Evolutionary conservation across 139 green algal genomes (phyloP), one percentile per base, ranked within the genome.

Genomic region (Volvox africanus): DNA sequence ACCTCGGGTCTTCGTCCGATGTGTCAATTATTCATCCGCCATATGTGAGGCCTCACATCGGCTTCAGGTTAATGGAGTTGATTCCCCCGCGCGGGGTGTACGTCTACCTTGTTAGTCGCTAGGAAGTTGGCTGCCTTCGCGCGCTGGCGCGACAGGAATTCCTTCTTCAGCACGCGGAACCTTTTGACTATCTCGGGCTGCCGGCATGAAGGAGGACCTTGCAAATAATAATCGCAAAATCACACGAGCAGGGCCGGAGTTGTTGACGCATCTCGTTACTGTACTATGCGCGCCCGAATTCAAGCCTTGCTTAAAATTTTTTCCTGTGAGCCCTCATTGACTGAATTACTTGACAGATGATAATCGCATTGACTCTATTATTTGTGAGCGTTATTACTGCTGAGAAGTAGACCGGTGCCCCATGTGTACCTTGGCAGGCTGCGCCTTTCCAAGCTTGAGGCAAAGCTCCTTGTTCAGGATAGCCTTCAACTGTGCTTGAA

Each of bases 51-150:
- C 67, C 9, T 75, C 22, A 75, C 3, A 32, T 75, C 22, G 67
- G 3, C 22, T 75, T 28, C 22, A 32, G 67, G 2, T 75, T 32
- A 28, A 75, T 75, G 11, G 11, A 3, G 14, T 26, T 26, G 11
- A 3, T 75, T 75, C 22, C 67, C 67, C 67, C n/a, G n/a, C n/a
- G n/a, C n/a, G n/a, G 22, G 67, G 67, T 6, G 67, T 35, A 61
- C 24, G 50, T 18, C 22, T 61, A 91, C 90, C 90, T 79, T 65
- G 87, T 90, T 93, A 19, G 44, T 26, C 12, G 87, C 68, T 9
- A 93, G 37, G 35, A 87, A n/a, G 0, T 50, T 37, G 17, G 28
- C 35, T 3, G 75, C 62, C 62, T 87, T 55, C 30, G 36, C 75
- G 24, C 80, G 73, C 55, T 93, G 88, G 33, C 36, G 30, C 17